Base-by-base conservation (phyloP, 2,329 filamentous ascomycete genomes). In the Botrytis fabae region DNA sequence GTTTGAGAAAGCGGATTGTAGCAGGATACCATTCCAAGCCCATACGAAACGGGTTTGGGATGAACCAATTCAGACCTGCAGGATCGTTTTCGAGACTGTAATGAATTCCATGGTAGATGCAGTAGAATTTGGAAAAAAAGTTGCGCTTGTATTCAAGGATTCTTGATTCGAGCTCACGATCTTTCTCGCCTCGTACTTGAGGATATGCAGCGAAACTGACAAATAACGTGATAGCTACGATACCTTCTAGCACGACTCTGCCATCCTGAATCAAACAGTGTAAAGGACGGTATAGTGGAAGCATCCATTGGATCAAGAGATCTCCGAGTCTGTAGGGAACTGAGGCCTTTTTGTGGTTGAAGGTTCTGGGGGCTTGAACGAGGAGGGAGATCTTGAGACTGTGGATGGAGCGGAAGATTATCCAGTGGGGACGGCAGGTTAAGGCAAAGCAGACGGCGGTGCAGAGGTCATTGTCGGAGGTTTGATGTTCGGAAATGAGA, bases 271-370 rank as follows among this genome's bases (percentile, higher is more conserved):
- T 12, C 18, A n/a, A 2, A 10, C 2, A 51, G 32, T 5, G 22
- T 3, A 66, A 1, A 16, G 63, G 63, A 8, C 63, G 64, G 16
- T 54, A 66, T 12, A 2, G 20, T 1, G 64, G 64, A 40, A 25
- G 16, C 64, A 66, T 66, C 46, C 64, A 66, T 2, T 38, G 1
- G 9, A 12, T 1, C 4, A 66, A 20, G 14, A 66, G 46, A 12
- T 54, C n/a, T 4, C 46, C 64, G 9, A 66, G 64, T 38, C 20
- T n/a, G 51, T 10, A n/a, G 9, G 8, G 42, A 4, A 22, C 1
- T 18, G 6, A 0, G 5, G 2, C 5, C n/a, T n/a, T n/a, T 1
- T 0, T 2, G 10, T 8, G 18, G 9, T 32, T 25, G 6, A 1
- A n/a, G 8, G 63, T 12, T 32, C 7, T 5, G 1, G 62, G 63